These are phyloP conservation scores for Penicillium sp. DNA, from an alignment of 2,329 filamentous ascomycete genomes.

Conservation along the genomic window DNA sequence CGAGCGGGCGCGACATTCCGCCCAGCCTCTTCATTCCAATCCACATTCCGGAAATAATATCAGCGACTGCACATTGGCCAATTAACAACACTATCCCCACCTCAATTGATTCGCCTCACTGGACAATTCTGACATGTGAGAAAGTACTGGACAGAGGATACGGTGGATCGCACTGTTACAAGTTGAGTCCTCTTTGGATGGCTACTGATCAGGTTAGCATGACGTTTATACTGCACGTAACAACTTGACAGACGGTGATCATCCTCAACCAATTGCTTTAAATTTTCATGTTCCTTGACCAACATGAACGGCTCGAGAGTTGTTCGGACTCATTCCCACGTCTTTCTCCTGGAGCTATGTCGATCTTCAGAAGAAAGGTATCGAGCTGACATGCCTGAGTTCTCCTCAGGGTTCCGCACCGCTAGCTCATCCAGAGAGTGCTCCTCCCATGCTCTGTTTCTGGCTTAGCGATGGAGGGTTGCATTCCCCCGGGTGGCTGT, in stretches of 20 bases:
- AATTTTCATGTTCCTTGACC: conserved; percentile 11
- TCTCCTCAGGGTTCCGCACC: conserved; percentile 22
- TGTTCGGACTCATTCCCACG: conserved; percentile 15
- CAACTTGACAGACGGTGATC: neutral
- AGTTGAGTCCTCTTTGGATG: conserved; percentile 12
- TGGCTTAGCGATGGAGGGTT: conserved; percentile 32
- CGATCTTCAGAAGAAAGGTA: conserved; percentile 9
- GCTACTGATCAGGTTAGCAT: conserved; percentile 27
- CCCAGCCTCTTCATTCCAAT: conserved; percentile 28
- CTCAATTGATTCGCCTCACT: conserved; percentile 9
- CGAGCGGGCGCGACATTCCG: conserved; percentile 33
- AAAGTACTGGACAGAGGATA: conserved; percentile 3
- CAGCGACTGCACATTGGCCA: conserved; percentile 17
- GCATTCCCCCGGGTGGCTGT: conserved; percentile 38
- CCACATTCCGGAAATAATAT: conserved; percentile 26
- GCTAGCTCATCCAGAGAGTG: conserved; percentile 24
- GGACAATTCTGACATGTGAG: conserved; percentile 12
- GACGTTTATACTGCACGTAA: conserved; percentile 34
- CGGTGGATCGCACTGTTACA: conserved; percentile 17
- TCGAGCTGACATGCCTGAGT: conserved; percentile 19
- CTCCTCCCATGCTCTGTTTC: conserved; percentile 25
- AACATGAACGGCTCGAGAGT: conserved; percentile 10
- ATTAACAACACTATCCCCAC: conserved; percentile 14
- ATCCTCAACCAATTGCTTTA: neutral
- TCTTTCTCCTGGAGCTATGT: conserved; percentile 4